Base-by-base conservation (phyloP, 345 rosid genomes). In the Punica granatum region DNA sequence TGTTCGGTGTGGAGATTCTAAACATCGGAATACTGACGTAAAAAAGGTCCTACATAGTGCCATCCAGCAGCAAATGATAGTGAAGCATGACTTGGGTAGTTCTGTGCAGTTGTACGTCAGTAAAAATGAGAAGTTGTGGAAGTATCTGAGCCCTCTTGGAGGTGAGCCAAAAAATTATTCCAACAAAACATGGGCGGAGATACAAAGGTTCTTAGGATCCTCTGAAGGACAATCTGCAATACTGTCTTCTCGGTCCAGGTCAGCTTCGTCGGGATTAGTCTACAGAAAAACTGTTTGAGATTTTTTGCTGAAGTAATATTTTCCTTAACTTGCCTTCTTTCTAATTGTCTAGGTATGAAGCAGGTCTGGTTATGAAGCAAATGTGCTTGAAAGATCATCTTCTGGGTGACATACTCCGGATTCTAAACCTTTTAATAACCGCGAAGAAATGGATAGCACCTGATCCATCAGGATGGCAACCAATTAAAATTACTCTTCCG, bases 191-290 rank as follows among this genome's bases (percentile, higher is more conserved):
- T 82, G 83, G 86, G 66, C 69, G 41, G 72, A 63, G 33, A 49
- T 79, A 31, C 65, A 72, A 36, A 70, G 62, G 2, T 82, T 79
- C 69, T 65, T 82, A 49, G 34, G 62, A 36, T 74, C 83, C 0
- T 48, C 79, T 21, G 60, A 19, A 14, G 86, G 86, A 41, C 71
- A 77, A 67, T 71, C 83, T 37, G 83, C 81, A 60, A 70, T 79
- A 12, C 41, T 79, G 71, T 76, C 79, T 70, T 77, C 86, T 65
- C 72, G 67, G 28, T 76, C 83, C 83, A 79, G 81, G 86, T 82
- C 63, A 56, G 67, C 33, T 28, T 58, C 60, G 16, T 51, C 30
- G 32, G 26, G 3, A 13, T 62, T 39, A 33, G 26, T 35, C 43
- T 33, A 21, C 43, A 19, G 34, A 13, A 51, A 51, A 51, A 30